phyloP scores from a whole-genome alignment of 169 alveolate genomes.

The Plasmodium vinckei region DNA sequence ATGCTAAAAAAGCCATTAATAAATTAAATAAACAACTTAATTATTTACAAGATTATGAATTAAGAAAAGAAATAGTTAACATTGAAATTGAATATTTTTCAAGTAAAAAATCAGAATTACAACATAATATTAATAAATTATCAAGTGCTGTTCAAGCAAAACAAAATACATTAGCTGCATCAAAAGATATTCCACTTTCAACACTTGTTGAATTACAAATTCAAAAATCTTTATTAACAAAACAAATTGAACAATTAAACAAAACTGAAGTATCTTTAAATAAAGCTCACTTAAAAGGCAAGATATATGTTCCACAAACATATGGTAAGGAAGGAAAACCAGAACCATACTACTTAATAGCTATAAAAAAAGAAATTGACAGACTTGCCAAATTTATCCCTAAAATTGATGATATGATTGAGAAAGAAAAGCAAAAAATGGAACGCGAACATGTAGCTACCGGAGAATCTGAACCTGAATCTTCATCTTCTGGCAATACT shows the following conservation, averaged over 20 bases:
- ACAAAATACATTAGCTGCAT: background rate
- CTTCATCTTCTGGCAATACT: too few species aligned
- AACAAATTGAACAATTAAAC: constrained; percentile 34
- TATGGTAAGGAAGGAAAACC: constrained; percentile 1
- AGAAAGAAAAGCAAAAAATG: constrained; percentile 10
- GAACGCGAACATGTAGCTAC: background rate
- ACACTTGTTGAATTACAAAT: constrained; percentile 23
- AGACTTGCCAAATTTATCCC: constrained; percentile 25
- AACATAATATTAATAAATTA: constrained; percentile 14
- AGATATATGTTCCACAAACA: constrained; percentile 13
- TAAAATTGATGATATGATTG: constrained; percentile 16
- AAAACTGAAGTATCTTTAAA: constrained; percentile 3
- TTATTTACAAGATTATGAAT: constrained; percentile 31
- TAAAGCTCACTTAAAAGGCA: constrained; percentile 10
- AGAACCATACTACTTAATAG: constrained; percentile 55
- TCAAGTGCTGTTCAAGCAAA: background rate
- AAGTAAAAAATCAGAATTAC: background rate
- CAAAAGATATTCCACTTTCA: constrained; percentile 1
- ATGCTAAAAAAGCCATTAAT: background rate
- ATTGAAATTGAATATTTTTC: constrained; percentile 11
- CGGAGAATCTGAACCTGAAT: too few species aligned
- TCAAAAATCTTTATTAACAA: constrained; percentile 19
- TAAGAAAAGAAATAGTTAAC: constrained; percentile 14
- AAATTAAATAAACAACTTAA: constrained; percentile 24
- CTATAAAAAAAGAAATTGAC: constrained; percentile 46